phyloP scores from a whole-genome alignment of 2,329 filamentous ascomycete species.

The Colletotrichum graminicola region DNA sequence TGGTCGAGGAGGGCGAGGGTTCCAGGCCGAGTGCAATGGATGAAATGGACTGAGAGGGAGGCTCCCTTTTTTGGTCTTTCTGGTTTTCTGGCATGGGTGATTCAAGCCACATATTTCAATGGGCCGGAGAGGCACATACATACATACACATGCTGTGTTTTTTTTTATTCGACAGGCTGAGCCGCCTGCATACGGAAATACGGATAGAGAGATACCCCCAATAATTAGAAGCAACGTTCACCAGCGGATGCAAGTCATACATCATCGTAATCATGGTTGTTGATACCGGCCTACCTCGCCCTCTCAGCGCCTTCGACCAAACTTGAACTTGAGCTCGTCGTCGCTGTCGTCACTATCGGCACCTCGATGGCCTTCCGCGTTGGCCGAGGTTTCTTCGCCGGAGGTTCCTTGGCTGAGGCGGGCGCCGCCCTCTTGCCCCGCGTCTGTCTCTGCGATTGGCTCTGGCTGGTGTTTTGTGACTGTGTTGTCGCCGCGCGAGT shows the following conservation, averaged over 20 bases:
- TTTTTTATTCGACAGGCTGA: conserved; percentile 9
- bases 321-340: conserved; percentile 68
- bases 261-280: conserved; percentile 11
- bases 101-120: not conserved
- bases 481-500: conserved; percentile 44
- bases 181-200: conserved; percentile 16
- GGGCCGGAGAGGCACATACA: not conserved
- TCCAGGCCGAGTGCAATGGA: conserved; percentile 63
- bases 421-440: conserved; percentile 53
- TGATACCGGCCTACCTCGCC: not conserved
- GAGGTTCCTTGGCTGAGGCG: conserved; percentile 47
- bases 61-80: not conserved
- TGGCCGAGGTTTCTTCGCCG: conserved; percentile 51
- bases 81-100: not conserved
- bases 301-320: conserved; percentile 61
- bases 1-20: conserved; percentile 69
- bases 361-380: conserved; percentile 52
- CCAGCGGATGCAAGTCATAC: conserved; percentile 18
- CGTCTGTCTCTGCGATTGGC: conserved; percentile 46
- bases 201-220: conserved; percentile 50
- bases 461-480: conserved; percentile 48
- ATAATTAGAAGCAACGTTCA: conserved; percentile 42
- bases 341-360: conserved; percentile 64
- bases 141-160: not conserved
- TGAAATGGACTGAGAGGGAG: conserved; percentile 68